Base-by-base conservation (phyloP, 2,329 filamentous ascomycete genomes). In the Pseudomassariella vexata region DNA sequence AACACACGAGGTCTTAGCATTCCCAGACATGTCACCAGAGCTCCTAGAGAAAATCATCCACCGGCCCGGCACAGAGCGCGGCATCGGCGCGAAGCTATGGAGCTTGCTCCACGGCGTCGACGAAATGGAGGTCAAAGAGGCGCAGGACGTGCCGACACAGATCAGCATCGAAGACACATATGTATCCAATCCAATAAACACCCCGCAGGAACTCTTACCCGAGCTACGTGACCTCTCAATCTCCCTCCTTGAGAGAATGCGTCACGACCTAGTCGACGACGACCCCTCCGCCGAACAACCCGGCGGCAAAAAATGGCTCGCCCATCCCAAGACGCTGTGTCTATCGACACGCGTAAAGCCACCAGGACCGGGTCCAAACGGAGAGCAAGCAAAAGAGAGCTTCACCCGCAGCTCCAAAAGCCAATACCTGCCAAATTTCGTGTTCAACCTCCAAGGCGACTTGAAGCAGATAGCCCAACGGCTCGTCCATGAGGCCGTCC, bases 161-260 rank as follows among this genome's bases (percentile, higher is more conserved):
- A 94, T 96, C 52, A 92, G 86, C 55, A 92, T 96, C 41, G 90
- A 96, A 53, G 89, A 96, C 58, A 92, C 87, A 11, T 96, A 94
- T 54, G 67, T 72, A 20, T 67, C 71, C 2, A 71, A 76, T 16
- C 76, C 79, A 1, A 64, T 95, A 2, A 74, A 82, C 44, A 78
- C 69, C 0, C 53, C 82, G 31, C 56, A 74, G 1, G 70, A 79
- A 37, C 76, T 94, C 19, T 60, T 65, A 24, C 75, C 73, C 40
- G 82, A 94, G 57, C 64, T 95, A 24, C 58, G 64, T n/a, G 69
- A 74, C 38, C 63, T 95, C 3, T 70, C 82, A 0, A 66, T 63
- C 9, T 87, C 83, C 42, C 65, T 96, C 8, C 56, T 95, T 9
- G 74, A 75, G 19, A 74, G 89, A 19, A 89, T 95, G 82, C 77